These are phyloP conservation scores for Pseudogymnoascus sp. DNA, from an alignment of 2,329 filamentous ascomycete species.

Conservation along the genomic window DNA sequence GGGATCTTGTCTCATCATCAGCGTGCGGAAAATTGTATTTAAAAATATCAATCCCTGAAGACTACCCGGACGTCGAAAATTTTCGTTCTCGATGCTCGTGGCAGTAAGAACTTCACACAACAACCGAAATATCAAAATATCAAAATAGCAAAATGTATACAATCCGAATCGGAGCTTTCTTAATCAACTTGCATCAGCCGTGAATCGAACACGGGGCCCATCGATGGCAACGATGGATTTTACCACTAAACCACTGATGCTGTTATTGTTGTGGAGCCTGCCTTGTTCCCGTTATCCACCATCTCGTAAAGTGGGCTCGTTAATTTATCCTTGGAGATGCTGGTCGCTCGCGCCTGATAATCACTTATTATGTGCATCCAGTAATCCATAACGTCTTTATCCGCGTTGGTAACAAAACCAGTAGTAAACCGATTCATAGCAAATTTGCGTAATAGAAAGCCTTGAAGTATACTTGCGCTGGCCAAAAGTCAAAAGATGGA, in stretches of 20 bases:
- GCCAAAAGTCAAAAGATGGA: neutral
- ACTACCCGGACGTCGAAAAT: neutral
- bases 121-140: neutral
- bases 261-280: neutral
- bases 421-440: neutral
- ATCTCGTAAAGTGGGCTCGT: neutral
- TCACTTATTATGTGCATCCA: neutral
- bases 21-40: neutral
- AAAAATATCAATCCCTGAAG: neutral
- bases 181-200: constrained; percentile 14
- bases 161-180: neutral
- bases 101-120: neutral
- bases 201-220: constrained; percentile 31
- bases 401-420: neutral
- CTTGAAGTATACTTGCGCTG: neutral
- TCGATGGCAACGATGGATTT: constrained; percentile 34
- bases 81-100: neutral
- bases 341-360: neutral
- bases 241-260: constrained; percentile 7
- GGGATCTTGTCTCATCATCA: neutral
- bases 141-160: neutral
- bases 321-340: neutral
- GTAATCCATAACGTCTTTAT: neutral
- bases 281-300: neutral
- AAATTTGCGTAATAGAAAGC: neutral